Conservation (phyloP, 257 asterid species). For the Solanum dulcamara region DNA sequence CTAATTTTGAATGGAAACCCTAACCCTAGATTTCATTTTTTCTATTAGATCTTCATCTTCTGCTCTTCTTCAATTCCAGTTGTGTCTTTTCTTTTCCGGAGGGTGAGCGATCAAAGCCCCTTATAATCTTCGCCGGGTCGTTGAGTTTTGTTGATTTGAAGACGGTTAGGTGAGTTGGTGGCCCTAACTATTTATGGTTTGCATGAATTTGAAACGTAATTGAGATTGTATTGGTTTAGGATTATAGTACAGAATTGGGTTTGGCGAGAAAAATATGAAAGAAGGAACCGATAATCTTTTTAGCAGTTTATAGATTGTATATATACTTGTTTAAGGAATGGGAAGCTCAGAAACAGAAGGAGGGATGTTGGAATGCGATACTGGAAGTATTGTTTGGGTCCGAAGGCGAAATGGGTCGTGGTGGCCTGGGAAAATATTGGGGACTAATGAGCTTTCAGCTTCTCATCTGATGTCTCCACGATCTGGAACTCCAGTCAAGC, state of each 20-base stretch:
- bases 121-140: constrained; percentile 9
- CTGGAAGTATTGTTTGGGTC: constrained; percentile 99
- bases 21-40: constrained; percentile 35
- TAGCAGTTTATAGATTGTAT: neutral
- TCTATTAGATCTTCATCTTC: constrained; percentile 23
- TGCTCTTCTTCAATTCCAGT: constrained; percentile 11
- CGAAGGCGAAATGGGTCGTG: constrained; percentile 97
- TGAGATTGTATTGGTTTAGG: neutral
- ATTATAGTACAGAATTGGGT: neutral
- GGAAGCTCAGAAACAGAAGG: constrained; percentile 70
- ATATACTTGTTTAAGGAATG: constrained; percentile 24
- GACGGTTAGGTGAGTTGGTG: constrained; percentile 2
- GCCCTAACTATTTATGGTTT: constrained; percentile 13
- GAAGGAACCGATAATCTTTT: neutral
- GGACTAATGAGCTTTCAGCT: constrained; percentile 75
- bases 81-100: constrained; percentile 30
- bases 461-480: constrained; percentile 86
- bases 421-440: constrained; percentile 99
- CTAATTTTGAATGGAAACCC: constrained; percentile 45
- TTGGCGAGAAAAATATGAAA: neutral
- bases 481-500: constrained; percentile 99
- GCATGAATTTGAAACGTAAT: neutral
- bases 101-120: constrained; percentile 32
- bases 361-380: constrained; percentile 53
- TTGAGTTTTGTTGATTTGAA: neutral